Evolutionary conservation across 495 filamentous ascomycete species (phyloP).

Genomic region (Rusavskia elegans): DNA sequence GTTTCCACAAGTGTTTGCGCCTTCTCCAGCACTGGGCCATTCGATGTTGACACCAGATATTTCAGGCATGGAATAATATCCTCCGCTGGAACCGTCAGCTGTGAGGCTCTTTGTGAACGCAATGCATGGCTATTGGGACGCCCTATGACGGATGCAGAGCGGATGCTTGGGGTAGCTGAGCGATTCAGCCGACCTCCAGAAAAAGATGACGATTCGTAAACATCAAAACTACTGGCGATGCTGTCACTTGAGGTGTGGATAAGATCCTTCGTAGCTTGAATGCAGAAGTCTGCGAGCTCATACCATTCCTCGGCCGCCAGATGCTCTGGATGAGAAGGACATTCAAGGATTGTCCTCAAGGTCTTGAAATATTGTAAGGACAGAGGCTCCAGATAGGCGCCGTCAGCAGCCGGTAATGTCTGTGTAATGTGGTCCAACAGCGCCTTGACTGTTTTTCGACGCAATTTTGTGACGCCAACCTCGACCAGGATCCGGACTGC

Average conservation of each 20-base stretch:
- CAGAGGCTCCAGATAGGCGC: constrained; percentile 55
- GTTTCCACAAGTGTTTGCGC: constrained; percentile 40
- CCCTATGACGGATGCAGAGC: not conserved
- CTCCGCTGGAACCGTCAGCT: constrained; percentile 22
- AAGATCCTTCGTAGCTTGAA: constrained; percentile 28
- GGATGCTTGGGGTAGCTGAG: constrained; percentile 4
- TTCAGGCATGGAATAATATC: constrained; percentile 53
- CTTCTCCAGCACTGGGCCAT: constrained; percentile 49
- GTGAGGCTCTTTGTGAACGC: not conserved
- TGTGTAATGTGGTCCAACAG: constrained; percentile 71
- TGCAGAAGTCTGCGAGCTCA: constrained; percentile 49
- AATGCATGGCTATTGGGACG: not conserved
- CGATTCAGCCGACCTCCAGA: constrained; percentile 1
- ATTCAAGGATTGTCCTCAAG: constrained; percentile 49
- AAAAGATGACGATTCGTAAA: not conserved
- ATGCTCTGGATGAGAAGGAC: constrained; percentile 64
- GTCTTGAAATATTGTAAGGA: constrained; percentile 64
- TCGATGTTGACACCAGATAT: constrained; percentile 47
- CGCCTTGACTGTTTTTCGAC: constrained; percentile 58
- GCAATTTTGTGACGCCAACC: constrained; percentile 49
- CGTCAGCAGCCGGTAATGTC: constrained; percentile 44
- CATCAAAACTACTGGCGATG: not conserved
- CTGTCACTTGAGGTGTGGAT: not conserved
- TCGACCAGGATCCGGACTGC: constrained; percentile 56
- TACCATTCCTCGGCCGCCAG: constrained; percentile 53